Evolutionary conservation across 495 filamentous ascomycete species (phyloP).

Genomic region (Hypoxylon crocopeplum): DNA sequence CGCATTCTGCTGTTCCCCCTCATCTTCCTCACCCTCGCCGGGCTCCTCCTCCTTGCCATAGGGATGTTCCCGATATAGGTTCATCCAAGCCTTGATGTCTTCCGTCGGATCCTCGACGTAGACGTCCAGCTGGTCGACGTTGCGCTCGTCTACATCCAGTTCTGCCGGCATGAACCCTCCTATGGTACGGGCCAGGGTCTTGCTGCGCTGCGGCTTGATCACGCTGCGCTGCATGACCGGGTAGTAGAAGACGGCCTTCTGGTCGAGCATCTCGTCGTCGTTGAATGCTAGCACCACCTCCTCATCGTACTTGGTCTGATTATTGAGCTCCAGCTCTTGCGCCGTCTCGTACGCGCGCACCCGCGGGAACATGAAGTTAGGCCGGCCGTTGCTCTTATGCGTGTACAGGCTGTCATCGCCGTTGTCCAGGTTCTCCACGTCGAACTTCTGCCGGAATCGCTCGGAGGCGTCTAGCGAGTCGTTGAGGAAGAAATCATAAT

Average conservation of each 20-base stretch:
- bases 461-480: constrained; percentile 60
- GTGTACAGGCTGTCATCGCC: constrained; percentile 74
- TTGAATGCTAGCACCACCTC: constrained; percentile 60
- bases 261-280: constrained; percentile 50
- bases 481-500: constrained; percentile 84
- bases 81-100: constrained; percentile 47
- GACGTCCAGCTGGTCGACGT: constrained; percentile 54
- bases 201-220: constrained; percentile 62
- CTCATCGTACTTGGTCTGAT: constrained; percentile 67
- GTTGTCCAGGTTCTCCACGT: constrained; percentile 70
- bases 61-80: constrained; percentile 49
- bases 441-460: constrained; percentile 76
- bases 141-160: constrained; percentile 47
- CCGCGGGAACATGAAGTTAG: constrained; percentile 74
- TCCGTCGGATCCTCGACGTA: constrained; percentile 51
- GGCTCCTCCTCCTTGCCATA: constrained; percentile 47
- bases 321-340: constrained; percentile 67
- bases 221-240: constrained; percentile 74
- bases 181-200: constrained; percentile 58
- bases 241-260: constrained; percentile 87
- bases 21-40: constrained; percentile 32
- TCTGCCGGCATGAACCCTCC: constrained; percentile 42
- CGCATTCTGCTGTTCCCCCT: constrained; percentile 12
- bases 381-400: constrained; percentile 48
- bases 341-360: constrained; percentile 85